phyloP scores from a whole-genome alignment of 768 basidiomycete genomes.

The Amanita muscaria region DNA sequence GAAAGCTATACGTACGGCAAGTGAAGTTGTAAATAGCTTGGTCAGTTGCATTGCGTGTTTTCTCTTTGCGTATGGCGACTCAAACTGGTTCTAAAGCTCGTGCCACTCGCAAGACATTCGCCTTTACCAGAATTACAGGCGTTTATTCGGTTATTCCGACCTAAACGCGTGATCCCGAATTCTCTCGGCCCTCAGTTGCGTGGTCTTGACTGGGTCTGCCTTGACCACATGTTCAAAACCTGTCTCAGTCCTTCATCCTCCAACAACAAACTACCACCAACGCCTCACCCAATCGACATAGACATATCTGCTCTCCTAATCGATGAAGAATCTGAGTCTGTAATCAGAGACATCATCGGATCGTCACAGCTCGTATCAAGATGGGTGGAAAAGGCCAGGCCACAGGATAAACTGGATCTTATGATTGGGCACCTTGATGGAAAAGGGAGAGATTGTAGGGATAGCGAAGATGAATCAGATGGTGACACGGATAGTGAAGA shows the following conservation, averaged over 20 bases:
- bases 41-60: too few species aligned
- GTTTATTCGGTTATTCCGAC: constrained; percentile 78
- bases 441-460: constrained; percentile 20
- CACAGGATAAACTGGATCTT: constrained; percentile 33
- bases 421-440: constrained; percentile 36
- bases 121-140: constrained; percentile 75
- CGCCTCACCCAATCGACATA: not conserved
- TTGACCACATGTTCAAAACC: constrained; percentile 58
- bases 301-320: constrained; percentile 11
- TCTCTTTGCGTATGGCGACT: too few species aligned
- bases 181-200: constrained; percentile 45
- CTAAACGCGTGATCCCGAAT: constrained; percentile 71
- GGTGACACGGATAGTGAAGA: constrained; percentile 33
- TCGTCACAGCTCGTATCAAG: constrained; percentile 35
- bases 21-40: constrained; percentile 46
- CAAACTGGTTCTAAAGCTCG: constrained; percentile 51
- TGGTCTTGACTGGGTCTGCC: constrained; percentile 65
- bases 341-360: constrained; percentile 57
- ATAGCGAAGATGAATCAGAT: constrained; percentile 28
- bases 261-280: constrained; percentile 2
- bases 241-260: constrained; percentile 32
- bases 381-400: constrained; percentile 46
- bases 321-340: constrained; percentile 34
- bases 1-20: constrained; percentile 29
- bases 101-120: constrained; percentile 82